Percentiles rank a stretch among this genome's conserved stretches.
Conservation (phyloP, 345 rosid genomes). For the Aurinia saxatilis region DNA sequence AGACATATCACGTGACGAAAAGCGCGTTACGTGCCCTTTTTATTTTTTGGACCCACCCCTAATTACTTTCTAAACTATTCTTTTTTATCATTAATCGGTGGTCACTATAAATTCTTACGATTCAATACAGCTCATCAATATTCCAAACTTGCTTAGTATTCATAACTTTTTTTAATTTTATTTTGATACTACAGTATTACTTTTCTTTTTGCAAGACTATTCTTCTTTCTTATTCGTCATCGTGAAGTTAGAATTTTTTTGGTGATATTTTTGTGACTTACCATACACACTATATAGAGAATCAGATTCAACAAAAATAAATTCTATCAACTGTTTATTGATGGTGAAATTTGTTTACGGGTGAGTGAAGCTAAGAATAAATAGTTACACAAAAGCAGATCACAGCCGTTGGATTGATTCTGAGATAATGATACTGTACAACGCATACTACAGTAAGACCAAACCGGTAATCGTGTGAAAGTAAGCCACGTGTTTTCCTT, state of each 20-base stretch:
- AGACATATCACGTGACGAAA: conserved; percentile 29
- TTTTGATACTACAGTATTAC: neutral
- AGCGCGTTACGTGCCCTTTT: conserved; percentile 30
- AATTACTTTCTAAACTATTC: conserved; percentile 10
- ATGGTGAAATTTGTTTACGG: conserved; percentile 8
- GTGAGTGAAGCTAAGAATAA: conserved; percentile 23
- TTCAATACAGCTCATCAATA: conserved; percentile 29
- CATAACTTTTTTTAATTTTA: neutral
- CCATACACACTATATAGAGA: neutral
- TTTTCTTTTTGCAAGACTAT: neutral
- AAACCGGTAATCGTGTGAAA: conserved; percentile 17
- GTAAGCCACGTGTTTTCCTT: conserved; percentile 22
- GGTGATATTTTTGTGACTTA: neutral
- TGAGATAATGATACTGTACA: conserved; percentile 3
- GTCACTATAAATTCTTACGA: neutral
- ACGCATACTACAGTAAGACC: conserved; percentile 13
- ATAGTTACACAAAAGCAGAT: neutral
- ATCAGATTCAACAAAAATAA: conserved; percentile 20
- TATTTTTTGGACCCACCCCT: conserved; percentile 20
- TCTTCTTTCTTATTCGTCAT: neutral
- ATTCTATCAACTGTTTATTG: conserved; percentile 8
- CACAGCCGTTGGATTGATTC: conserved; percentile 16
- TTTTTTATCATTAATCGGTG: neutral
- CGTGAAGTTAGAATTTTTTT: conserved; percentile 11
- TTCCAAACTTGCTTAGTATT: conserved; percentile 31